Evolutionary conservation across 2,329 filamentous ascomycete genomes (phyloP).

Genomic region (Hirsutella thompsonii): DNA sequence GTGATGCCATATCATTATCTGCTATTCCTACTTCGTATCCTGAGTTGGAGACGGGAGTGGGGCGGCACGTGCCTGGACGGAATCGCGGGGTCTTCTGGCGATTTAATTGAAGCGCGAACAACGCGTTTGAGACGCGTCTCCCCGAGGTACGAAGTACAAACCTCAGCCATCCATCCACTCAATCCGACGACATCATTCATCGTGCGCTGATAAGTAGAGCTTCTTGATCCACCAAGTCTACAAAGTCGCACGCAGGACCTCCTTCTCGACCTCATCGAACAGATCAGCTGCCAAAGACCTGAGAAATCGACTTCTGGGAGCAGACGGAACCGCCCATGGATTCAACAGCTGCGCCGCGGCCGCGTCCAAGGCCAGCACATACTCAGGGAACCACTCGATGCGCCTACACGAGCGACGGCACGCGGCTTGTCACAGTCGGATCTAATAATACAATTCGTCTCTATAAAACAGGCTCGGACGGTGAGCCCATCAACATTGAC

Average conservation of each 20-base stretch:
- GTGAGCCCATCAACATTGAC: slow-evolving; percentile 85
- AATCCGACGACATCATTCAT: no score
- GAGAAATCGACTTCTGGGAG: not conserved
- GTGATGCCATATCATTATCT: no score
- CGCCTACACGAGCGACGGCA: slow-evolving; percentile 80
- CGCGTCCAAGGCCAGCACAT: slow-evolving; percentile 58
- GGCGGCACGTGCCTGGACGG: not conserved
- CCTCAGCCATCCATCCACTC: no score
- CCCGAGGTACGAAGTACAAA: no score
- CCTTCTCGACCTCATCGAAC: no score
- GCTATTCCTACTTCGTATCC: no score
- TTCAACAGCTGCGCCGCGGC: slow-evolving; percentile 24
- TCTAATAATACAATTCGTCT: slow-evolving; percentile 89
- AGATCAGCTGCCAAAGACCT: no score
- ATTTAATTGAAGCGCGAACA: not conserved
- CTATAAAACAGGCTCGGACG: slow-evolving; percentile 82
- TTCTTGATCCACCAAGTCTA: no score
- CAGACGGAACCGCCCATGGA: slow-evolving; percentile 11
- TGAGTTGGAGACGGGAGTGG: no score
- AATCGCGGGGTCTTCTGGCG: not conserved
- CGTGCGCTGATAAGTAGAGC: no score
- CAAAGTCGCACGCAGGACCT: no score
- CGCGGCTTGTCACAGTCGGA: slow-evolving; percentile 78
- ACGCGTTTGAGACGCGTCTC: no score
- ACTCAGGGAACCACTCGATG: slow-evolving; percentile 78